Evolutionary conservation across 1,139 yeast genomes (phyloP).

Genomic region (Williopsis jadinii): DNA sequence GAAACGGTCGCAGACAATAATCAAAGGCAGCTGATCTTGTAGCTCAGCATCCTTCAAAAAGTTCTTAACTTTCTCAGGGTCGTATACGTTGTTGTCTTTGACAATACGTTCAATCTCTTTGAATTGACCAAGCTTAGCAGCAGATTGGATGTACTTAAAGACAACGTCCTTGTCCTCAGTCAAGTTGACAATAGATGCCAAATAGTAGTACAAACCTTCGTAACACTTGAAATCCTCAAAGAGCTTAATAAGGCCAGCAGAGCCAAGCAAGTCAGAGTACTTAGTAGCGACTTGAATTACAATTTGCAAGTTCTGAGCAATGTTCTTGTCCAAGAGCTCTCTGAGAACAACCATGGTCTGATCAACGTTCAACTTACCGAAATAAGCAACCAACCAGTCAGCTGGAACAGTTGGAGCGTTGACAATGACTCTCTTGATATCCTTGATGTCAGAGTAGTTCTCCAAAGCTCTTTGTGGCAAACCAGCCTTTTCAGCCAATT

Average conservation of each 20-base stretch:
- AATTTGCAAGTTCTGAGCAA: conserved; percentile 85
- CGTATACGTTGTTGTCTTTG: conserved; percentile 88
- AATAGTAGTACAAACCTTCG: conserved; percentile 91
- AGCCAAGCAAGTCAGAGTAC: conserved; percentile 89
- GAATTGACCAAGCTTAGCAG: conserved; percentile 82
- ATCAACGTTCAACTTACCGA: conserved; percentile 91
- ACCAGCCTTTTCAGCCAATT: conserved; percentile 90
- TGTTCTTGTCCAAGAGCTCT: conserved; percentile 75
- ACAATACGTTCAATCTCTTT: conserved; percentile 95
- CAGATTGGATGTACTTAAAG: conserved; percentile 91
- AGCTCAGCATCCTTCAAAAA: conserved; percentile 89
- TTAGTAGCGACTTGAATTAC: conserved; percentile 96
- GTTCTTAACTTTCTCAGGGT: conserved; percentile 96
- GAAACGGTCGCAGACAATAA: conserved; percentile 92
- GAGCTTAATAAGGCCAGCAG: conserved; percentile 73
- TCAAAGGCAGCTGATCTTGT: conserved; percentile 93
- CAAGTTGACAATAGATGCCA: conserved; percentile 87
- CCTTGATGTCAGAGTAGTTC: conserved; percentile 90
- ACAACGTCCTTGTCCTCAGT: conserved; percentile 95
- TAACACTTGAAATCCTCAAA: conserved; percentile 89
- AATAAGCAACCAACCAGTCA: conserved; percentile 90
- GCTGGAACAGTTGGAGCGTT: conserved; percentile 82
- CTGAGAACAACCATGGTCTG: conserved; percentile 85
- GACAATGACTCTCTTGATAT: conserved; percentile 89
- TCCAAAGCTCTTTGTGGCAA: conserved; percentile 92